Base-by-base conservation (phyloP, 2,329 filamentous ascomycete species). In the Cryphonectria radicalis region DNA sequence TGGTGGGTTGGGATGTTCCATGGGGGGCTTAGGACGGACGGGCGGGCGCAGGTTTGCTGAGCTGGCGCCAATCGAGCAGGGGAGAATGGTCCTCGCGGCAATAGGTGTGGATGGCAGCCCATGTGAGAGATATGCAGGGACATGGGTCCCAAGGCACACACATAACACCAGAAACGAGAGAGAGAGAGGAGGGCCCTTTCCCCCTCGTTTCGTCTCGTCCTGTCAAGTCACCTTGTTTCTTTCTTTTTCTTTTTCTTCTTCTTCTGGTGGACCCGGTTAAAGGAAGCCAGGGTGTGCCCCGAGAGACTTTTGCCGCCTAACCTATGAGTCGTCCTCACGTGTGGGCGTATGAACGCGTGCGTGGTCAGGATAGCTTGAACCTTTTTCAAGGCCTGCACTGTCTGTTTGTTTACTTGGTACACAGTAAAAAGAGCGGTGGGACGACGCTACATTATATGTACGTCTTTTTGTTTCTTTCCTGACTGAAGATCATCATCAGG, bases 61-160 rank as follows among this genome's bases (percentile, higher is more conserved):
- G 66, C 66, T 68, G 66, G 66, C 59, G 66, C 66, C 66, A 68
- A 68, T 68, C 25, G 66, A 55, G 66, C 57, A 59, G 25, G 66
- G 55, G n/a, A 50, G 25, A 19, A 46, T 57, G 57, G 66, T 68
- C 42, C 42, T 68, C 66, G 35, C 66, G 66, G 66, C 66, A 68
- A 42, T 59, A 14, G n/a, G 63, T 66, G 63, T 66, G 63, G 42
- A 8, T 66, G 63, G n/a, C 63, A 66, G 63, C 60, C 60, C 37
- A 50, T 50, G 14, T 43, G n/a, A 46, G 62, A 42, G 37, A 25
- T 35, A 66, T 37, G 64, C 63, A 65, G 63, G 63, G 63, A 65
- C 28, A 35, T 46, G 59, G 59, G 59, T 62, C 59, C 22, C 19
- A 62, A 62, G 59, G 59, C 35, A 62, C 59, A 62, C 35, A 50